Evolutionary conservation across 2,329 filamentous ascomycete genomes (phyloP).

Genomic region (Cytospora schulzeri): DNA sequence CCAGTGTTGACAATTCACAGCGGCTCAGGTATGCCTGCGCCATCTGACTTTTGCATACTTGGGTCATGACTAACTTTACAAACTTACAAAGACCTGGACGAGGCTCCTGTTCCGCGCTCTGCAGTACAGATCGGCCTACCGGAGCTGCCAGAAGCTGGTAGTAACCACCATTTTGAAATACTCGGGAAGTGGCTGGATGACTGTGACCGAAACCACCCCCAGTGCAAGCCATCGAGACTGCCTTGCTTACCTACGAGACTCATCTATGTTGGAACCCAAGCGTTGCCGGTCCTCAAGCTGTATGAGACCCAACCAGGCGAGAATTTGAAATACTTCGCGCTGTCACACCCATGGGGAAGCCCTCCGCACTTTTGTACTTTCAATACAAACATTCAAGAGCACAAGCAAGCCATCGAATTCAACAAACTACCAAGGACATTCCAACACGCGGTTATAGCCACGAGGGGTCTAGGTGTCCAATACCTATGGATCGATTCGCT

Average conservation of each 20-base stretch:
- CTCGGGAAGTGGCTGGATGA: constrained; percentile 28
- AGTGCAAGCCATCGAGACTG: not conserved
- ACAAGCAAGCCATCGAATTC: constrained; percentile 13
- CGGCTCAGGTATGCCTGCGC: not conserved
- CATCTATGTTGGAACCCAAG: constrained; percentile 25
- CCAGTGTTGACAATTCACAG: constrained; percentile 12
- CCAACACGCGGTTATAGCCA: constrained; percentile 26
- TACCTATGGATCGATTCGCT: constrained; percentile 35
- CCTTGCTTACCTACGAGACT: constrained; percentile 30
- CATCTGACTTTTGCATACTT: not conserved
- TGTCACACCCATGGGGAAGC: constrained; percentile 35
- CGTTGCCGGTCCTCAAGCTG: not conserved
- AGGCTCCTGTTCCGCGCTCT: not conserved
- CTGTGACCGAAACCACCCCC: constrained; percentile 23
- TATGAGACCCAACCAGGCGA: constrained; percentile 9
- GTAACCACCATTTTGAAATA: constrained; percentile 24
- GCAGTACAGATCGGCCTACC: constrained; percentile 21
- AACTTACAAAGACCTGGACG: not conserved
- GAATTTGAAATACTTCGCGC: constrained; percentile 29
- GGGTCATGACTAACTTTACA: not conserved
- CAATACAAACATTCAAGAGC: not conserved
- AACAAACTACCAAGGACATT: constrained; percentile 23
- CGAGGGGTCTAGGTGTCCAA: constrained; percentile 18
- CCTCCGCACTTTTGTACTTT: constrained; percentile 27
- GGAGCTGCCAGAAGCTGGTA: constrained; percentile 2